Percentiles rank a stretch among this genome's conserved stretches.
Conservation (phyloP, 345 rosid genomes). For the Odontarrhena argentea region DNA sequence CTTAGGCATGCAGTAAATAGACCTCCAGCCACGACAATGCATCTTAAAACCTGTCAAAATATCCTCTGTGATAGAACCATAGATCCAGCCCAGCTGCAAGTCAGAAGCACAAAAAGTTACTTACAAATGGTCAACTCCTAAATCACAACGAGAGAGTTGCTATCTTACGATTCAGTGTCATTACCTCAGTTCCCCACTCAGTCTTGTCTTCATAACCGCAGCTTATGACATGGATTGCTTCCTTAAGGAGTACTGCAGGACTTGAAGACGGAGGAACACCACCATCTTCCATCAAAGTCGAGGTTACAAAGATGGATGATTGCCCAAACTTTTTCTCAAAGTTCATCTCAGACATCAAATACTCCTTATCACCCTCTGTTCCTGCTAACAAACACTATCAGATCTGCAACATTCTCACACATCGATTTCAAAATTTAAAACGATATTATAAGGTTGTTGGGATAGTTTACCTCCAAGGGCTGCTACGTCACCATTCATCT, state of each 20-base stretch:
- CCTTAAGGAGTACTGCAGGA: constrained; percentile 92
- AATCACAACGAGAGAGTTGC: constrained; percentile 15
- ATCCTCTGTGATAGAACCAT: constrained; percentile 97
- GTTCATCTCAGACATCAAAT: constrained; percentile 88
- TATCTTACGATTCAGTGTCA: constrained; percentile 1
- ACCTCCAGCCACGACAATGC: constrained; percentile 99
- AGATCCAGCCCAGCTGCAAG: constrained; percentile 94
- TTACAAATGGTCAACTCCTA: constrained; percentile 21
- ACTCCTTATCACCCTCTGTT: constrained; percentile 73
- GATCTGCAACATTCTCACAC: constrained; percentile 3
- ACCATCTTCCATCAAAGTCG: constrained; percentile 92
- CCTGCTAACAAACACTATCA: constrained; percentile 39
- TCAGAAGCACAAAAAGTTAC: constrained; percentile 22
- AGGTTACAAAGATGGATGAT: constrained; percentile 87
- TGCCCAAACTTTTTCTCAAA: constrained; percentile 93
- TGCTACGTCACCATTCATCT: constrained; percentile 53
- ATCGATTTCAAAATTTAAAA: constrained; percentile 17
- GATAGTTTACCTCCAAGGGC: constrained; percentile 58
- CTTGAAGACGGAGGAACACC: constrained; percentile 98
- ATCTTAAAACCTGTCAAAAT: constrained; percentile 97
- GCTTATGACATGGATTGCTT: constrained; percentile 97
- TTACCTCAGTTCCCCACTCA: constrained; percentile 98
- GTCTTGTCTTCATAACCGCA: constrained; percentile 98
- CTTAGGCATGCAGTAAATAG: constrained; percentile 96
- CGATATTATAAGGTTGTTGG: constrained; percentile 10